Evolutionary conservation across 2,329 filamentous ascomycete genomes (phyloP), one percentile per base, ranked within the genome.

Genomic region (Rhynchosporium agropyri): DNA sequence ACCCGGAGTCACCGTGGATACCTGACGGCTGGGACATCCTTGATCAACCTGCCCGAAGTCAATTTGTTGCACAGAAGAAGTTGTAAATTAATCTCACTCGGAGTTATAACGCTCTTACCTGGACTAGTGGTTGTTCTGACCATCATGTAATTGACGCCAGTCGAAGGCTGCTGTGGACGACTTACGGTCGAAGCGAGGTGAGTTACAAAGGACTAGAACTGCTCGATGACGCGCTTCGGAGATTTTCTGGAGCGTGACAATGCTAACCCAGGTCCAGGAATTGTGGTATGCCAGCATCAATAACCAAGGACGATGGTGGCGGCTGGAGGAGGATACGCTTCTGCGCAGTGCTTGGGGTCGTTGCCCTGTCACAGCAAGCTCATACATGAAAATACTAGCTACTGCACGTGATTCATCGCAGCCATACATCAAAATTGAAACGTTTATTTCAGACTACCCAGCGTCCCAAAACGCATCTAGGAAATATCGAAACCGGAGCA

Each of bases 11-110:
- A 33, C 28, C 13, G 9, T 15, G 28, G 43, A 36, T 13, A 58
- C 28, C 42, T 48, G 29, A 60, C 56, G 31, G 26, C 49, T 64
- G 31, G 38, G 36, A 58, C 45, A 66, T 60, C 38, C 31, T 31
- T 48, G 28, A 50, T 50, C 28, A 33, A 50, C 48, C 28, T 50
- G 28, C 29, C 28, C 28, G 13, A 50, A 50, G 28, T 50, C 2
- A 31, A 50, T 50, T 50, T 50, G 28, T 13, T 31, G 48, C 10
- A 50, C 8, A 50, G 28, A 15, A 50, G 48, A 13, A 50, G 28
- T 50, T 2, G 48, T 50, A 50, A 50, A 50, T 50, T 15, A 50
- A 50, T 50, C 28, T 50, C 10, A 50, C 2, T 50, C n/a, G 28
- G 48, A 13, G 48, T 50, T 50, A 33, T 50, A 5, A 50, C 33